Evolutionary conservation across 1,139 yeast genomes (phyloP), one percentile per base, ranked within the genome.

Genomic region (Hyphopichia fennica): DNA sequence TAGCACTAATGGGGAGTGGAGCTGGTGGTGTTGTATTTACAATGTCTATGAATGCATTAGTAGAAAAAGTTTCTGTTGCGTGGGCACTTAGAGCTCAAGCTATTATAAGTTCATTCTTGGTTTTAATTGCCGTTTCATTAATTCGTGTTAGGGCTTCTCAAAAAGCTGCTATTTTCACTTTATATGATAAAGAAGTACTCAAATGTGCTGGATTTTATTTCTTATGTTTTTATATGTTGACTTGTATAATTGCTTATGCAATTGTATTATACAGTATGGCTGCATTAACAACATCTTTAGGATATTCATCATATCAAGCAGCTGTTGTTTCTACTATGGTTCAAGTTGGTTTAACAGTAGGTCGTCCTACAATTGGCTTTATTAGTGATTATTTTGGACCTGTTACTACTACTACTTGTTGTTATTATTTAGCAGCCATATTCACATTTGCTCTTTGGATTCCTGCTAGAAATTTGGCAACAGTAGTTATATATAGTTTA

Each of bases 1-100:
- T 83, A 1, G 76, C 79, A 0, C 72, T 83, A 0, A 74, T 82
- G 1, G 87, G 88, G 0, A 73, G 85, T 1, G 82, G 86, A 8
- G 60, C 75, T 6, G 90, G 88, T 1, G 89, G 89, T 2, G 72
- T 84, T 44, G 61, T 65, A 5, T 77, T 63, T 46, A 67, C 62
- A 42, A 52, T 68, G 43, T 70, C 62, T n/a, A 65, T 67, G 70
- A 69, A 67, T 45, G 56, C 53, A 35, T 55, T 69, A 9, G 62
- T 64, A n/a, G 54, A 65, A 36, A 44, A 41, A 1, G 52, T 50
- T 15, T 48, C 54, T 19, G 70, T 65, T 3, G 50, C 49, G 40
- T 68, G 74, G 73, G 74, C 72, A 0, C 53, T 67, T 38, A 50
- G 72, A 25, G 63, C 64, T 4, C 73, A 68, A 49, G 60, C 65